These are phyloP conservation scores for Fraxinus americana DNA, from an alignment of 257 asterid species.

Conservation along the genomic window DNA sequence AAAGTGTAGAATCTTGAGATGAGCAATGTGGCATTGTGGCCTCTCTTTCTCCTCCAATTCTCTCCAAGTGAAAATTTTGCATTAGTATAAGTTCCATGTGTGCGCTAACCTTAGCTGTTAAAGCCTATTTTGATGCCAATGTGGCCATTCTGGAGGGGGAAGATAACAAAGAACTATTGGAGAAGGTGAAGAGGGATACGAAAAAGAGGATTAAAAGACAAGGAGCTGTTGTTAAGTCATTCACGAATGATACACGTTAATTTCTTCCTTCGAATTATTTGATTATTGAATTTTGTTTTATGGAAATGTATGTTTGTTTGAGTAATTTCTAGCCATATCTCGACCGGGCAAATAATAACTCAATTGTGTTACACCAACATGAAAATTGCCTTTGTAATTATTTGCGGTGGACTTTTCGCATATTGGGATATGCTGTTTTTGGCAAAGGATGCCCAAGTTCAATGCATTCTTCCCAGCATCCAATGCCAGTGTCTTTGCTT, in stretches of 20 bases:
- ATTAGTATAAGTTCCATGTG: conserved; percentile 47
- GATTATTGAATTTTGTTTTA: too few relatives aligned
- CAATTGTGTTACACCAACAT: too few relatives aligned
- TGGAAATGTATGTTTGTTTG: too few relatives aligned
- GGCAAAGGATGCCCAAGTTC: too few relatives aligned
- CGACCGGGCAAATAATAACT: too few relatives aligned
- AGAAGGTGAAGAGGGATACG: conserved; percentile 78
- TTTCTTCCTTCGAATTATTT: neutral
- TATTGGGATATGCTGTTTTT: too few relatives aligned
- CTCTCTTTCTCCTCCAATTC: conserved; percentile 24
- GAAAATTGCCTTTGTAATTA: too few relatives aligned
- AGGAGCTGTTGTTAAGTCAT: conserved; percentile 48
- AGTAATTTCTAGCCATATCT: too few relatives aligned
- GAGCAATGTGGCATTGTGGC: conserved; percentile 39
- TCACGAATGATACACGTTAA: conserved; percentile 73
- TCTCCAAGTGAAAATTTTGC: conserved; percentile 50
- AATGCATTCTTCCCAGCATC: too few relatives aligned
- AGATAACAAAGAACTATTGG: conserved; percentile 77
- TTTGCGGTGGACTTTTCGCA: too few relatives aligned
- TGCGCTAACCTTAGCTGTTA: conserved; percentile 38
- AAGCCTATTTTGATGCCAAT: conserved; percentile 42
- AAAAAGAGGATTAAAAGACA: conserved; percentile 87
- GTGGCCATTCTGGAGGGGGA: conserved; percentile 94
- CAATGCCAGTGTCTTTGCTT: too few relatives aligned
- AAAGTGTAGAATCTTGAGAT: too few relatives aligned